A percentile compares a stretch with the other conserved stretches of the same genome.
phyloP scores from a whole-genome alignment of 1,284 basidiomycete genomes.

The Apiotrichum laibachii region DNA sequence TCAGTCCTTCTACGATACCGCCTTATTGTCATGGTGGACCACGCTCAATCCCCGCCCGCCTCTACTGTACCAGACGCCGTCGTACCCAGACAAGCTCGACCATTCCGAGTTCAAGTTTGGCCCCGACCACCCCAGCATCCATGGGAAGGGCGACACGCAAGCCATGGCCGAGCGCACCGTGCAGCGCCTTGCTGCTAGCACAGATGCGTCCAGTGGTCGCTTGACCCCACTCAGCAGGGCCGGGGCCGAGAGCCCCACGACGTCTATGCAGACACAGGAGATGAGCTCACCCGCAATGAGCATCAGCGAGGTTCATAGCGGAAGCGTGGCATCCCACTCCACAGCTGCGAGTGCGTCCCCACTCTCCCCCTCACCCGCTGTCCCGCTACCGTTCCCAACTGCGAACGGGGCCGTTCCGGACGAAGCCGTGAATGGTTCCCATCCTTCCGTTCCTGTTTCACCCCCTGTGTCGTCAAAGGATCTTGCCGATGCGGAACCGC shows the following conservation, averaged over 20 bases:
- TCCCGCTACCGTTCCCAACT: too few species aligned
- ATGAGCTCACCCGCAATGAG: not conserved
- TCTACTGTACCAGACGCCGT: slow-evolving; percentile 38
- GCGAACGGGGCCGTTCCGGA: not conserved
- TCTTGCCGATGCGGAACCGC: too few species aligned
- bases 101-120: slow-evolving; percentile 24
- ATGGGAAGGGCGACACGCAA: slow-evolving; percentile 3
- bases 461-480: too few species aligned
- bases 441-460: not conserved
- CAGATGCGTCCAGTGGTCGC: not conserved
- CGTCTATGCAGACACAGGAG: not conserved
- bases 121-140: slow-evolving; percentile 14
- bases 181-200: slow-evolving; percentile 12
- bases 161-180: slow-evolving; percentile 16
- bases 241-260: not conserved
- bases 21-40: slow-evolving; percentile 63
- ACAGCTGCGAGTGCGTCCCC: slow-evolving; percentile 1
- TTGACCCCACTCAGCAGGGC: not conserved
- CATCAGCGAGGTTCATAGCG: not conserved
- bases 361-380: too few species aligned
- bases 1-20: slow-evolving; percentile 67
- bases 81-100: slow-evolving; percentile 1
- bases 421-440: not conserved
- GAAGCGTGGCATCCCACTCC: not conserved
- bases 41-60: slow-evolving; percentile 61